Base-by-base conservation (phyloP, 352 stramenopile genomes). In the Pythium guiyangense region DNA sequence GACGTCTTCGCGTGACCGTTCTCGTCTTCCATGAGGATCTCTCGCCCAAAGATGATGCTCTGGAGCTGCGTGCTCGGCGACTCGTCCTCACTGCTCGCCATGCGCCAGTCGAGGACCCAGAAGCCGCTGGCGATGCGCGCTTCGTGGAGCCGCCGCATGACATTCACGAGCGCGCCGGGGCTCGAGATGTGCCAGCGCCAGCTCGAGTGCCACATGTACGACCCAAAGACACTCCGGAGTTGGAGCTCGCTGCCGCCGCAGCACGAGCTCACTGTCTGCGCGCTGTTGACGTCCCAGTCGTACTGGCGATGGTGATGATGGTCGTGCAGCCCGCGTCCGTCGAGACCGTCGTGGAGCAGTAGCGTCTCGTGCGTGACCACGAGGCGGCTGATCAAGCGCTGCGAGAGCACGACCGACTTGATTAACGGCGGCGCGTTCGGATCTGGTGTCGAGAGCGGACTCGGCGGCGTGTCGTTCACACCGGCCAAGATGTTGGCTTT, bases 201-300 rank as follows among this genome's bases (percentile, higher is more conserved):
- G 53, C 79, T 91, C 15, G 80, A 86, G 59, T 93, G 82, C 86
- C 86, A 96, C 66, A 96, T 89, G 48, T 92, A 94, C 4, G 86
- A 75, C 27, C 84, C 82, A 64, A 94, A 96, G 4, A 94, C 82
- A 59, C 74, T 85, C 25, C 75, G 75, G 20, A 89, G 55, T 51
- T 84, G 74, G 14, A 96, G 50, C 31, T 93, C 83, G 64, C 77
- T 92, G 29, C 86, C 86, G 9, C 81, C 84, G 44, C 86, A 96
- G 49, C 86, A 96, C 27, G 64, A 70, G 47, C 50, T 83, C 39
- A 83, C 67, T 27, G 81, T 26, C 17, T 66, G 60, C 1, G 10
- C 26, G 6, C 42, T 48, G 22, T 8, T 57, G 9, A 42, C 17
- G 20, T 48, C 48, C 54, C 29, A 57, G 26, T 46, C 15, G 4